Evolutionary conservation across 2,329 filamentous ascomycete genomes (phyloP).

Genomic region (Gaeumannomyces sp.): DNA sequence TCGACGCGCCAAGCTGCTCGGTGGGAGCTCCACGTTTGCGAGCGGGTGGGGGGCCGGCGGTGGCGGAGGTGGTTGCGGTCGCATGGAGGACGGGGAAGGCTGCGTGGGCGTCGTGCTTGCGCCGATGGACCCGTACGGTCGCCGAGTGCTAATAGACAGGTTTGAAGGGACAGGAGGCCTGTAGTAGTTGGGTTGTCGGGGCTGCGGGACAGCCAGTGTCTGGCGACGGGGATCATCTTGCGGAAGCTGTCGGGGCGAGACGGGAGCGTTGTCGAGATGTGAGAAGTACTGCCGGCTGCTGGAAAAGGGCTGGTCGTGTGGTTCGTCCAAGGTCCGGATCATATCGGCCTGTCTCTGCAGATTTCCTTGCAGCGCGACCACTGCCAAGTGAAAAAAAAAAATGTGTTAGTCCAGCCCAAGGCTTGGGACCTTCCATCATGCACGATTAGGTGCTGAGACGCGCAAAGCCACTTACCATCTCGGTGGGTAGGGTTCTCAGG

Average conservation of each 20-base stretch:
- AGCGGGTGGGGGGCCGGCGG: constrained; percentile 42
- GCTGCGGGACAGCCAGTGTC: constrained; percentile 57
- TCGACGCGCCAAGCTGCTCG: constrained; percentile 67
- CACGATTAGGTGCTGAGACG: not conserved
- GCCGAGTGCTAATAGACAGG: constrained; percentile 66
- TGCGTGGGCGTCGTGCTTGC: constrained; percentile 54
- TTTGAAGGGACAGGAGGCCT: constrained; percentile 77
- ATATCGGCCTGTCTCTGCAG: constrained; percentile 56
- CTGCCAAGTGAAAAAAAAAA: constrained; percentile 26
- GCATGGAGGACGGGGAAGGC: constrained; percentile 67
- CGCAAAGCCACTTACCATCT: constrained; percentile 59
- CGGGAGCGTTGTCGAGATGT: constrained; percentile 65
- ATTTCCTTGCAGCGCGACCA: constrained; percentile 50
- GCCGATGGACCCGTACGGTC: constrained; percentile 83
- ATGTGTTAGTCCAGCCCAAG: constrained; percentile 17
- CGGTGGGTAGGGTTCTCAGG: constrained; percentile 72
- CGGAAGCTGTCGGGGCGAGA: constrained; percentile 81
- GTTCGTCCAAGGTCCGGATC: constrained; percentile 52
- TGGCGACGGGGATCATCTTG: constrained; percentile 75
- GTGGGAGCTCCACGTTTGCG: constrained; percentile 52
- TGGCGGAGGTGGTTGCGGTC: constrained; percentile 59
- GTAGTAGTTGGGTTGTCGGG: constrained; percentile 57
- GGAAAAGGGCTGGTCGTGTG: constrained; percentile 60
- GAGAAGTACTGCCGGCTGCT: constrained; percentile 62
- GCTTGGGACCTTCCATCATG: not conserved